Evolutionary conservation across 1,284 basidiomycete species (phyloP), one percentile per base, ranked within the genome.

Genomic region (Puccinia novopanici): DNA sequence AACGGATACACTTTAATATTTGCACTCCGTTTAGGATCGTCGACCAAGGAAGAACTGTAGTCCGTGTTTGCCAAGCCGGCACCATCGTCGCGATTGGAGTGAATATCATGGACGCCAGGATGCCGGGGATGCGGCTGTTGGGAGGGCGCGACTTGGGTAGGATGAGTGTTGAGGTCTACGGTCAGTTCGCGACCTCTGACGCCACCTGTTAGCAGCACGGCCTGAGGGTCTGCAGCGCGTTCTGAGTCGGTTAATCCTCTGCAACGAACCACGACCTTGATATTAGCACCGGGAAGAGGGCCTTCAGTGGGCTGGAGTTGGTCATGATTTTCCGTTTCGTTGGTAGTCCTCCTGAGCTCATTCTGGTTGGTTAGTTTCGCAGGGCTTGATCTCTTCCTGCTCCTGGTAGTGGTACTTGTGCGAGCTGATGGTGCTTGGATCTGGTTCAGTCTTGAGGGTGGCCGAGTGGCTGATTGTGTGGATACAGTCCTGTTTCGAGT

Each of bases 1-100:
- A 81, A 81, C 40, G 79, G 79, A 65, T 81, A 81, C 10, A 72
- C 71, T 74, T 81, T 81, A n/a, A 72, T 81, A 52, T 81, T 81
- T 52, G 71, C 71, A 52, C 59, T 67, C 37, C 61, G 30, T 59
- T 81, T 81, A 24, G 71, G 71, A 57, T 81, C 79, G 24, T 81
- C 79, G 30, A 81, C 71, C 63, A 74, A 57, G 61, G 78, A 80
- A 17, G 79, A 81, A 19, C 72, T 61, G 67, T 75, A 75, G 59
- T 65, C 79, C 5, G 72, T 81, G n/a, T 57, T 57, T 42, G 77
- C 37, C 27, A 79, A 37, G 50, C 68, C 59, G 17, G 67, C 24
- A 12, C n/a, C 24, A 45, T 77, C 61, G 34, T 77, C 63, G 30
- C 63, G 61, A 55, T 77, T 68, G 0, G 57, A 19, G 22, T 63